phyloP scores from a whole-genome alignment of 805 yeast genomes.

The Saturnispora besseyi region DNA sequence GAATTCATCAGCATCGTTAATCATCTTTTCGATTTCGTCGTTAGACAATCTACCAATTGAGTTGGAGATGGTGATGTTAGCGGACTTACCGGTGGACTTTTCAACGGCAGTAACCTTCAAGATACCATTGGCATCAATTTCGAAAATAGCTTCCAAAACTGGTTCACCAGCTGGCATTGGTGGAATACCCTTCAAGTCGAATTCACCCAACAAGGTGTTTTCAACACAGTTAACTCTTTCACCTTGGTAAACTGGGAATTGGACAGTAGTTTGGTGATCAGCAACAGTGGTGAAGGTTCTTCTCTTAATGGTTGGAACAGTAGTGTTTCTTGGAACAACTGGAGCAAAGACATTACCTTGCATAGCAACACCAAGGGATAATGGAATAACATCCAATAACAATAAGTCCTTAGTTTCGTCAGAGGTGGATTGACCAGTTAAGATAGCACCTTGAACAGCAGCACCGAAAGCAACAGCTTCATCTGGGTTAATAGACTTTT shows the following conservation, averaged over 20 bases:
- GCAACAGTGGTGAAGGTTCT: conserved; percentile 98
- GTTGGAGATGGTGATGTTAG: conserved; percentile 97
- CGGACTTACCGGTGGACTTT: conserved; percentile 97
- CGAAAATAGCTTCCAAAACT: conserved; percentile 97
- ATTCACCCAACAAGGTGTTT: conserved; percentile 97
- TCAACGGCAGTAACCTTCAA: conserved; percentile 98
- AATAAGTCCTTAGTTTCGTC: conserved; percentile 93
- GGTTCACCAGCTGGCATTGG: conserved; percentile 99
- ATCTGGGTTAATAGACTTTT: conserved; percentile 96
- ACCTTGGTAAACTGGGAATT: conserved; percentile 99
- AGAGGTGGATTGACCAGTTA: conserved; percentile 83
- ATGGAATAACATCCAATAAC: conserved; percentile 94
- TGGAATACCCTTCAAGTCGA: conserved; percentile 96
- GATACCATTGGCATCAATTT: conserved; percentile 99
- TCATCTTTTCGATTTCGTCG: conserved; percentile 97
- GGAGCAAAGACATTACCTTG: conserved; percentile 99
- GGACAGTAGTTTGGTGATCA: conserved; percentile 98
- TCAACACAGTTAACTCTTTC: conserved; percentile 98
- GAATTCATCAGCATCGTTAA: conserved; percentile 97
- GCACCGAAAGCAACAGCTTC: conserved; percentile 99
- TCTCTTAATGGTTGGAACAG: conserved; percentile 98
- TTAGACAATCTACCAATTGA: conserved; percentile 97
- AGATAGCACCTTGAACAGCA: conserved; percentile 98
- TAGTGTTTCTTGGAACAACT: conserved; percentile 98
- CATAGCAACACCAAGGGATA: conserved; percentile 99